Conservation (phyloP, 2,329 filamentous ascomycete species). For the Paecilomyces formosus region DNA sequence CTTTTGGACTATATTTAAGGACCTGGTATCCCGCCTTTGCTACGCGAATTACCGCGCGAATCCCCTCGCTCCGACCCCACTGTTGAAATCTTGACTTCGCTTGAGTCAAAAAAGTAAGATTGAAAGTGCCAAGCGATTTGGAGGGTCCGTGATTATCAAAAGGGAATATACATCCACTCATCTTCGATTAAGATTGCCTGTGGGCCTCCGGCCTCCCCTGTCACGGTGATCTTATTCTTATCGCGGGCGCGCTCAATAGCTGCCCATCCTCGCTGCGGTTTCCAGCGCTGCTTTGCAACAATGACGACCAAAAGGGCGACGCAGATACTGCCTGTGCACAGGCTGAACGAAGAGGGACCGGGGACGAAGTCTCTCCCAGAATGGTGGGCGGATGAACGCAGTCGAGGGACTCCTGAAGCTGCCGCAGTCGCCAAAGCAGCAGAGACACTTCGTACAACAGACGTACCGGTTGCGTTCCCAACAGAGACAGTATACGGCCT, state of each 20-base stretch:
- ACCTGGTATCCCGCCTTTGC: not conserved
- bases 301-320: conserved; percentile 19
- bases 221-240: not conserved
- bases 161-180: not conserved
- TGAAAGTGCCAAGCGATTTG: not conserved
- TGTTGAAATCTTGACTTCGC: not conserved
- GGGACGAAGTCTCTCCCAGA: conserved; percentile 25
- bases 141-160: not conserved
- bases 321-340: conserved; percentile 30
- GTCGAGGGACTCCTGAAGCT: conserved; percentile 36
- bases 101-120: not conserved
- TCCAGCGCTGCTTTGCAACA: not conserved
- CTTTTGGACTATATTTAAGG: not conserved
- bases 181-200: not conserved
- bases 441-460: conserved; percentile 53
- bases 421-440: conserved; percentile 58
- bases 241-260: not conserved
- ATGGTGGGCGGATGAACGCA: conserved; percentile 32
- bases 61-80: not conserved
- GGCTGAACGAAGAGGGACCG: conserved; percentile 25
- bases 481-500: conserved; percentile 97
- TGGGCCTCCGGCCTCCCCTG: not conserved
- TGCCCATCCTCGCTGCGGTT: not conserved
- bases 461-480: conserved; percentile 84
- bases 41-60: not conserved